Evolutionary conservation across 2,329 filamentous ascomycete species (phyloP).

Genomic region (Chaetomium globosum): DNA sequence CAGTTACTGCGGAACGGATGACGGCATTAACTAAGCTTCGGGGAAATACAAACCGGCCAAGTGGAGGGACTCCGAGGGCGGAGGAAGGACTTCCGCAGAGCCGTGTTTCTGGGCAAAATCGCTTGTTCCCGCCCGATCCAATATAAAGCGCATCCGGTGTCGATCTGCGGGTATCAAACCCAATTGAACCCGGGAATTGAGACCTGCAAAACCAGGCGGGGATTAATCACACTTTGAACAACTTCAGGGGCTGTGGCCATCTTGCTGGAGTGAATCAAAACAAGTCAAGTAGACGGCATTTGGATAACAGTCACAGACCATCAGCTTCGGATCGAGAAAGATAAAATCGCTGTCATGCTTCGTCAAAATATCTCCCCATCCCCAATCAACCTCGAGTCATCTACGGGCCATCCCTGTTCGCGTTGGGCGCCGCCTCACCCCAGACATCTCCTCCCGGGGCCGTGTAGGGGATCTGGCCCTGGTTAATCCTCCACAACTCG

Average conservation of each 20-base stretch:
- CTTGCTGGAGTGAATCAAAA: not conserved
- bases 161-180: not conserved
- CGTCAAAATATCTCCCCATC: not conserved
- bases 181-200: conserved; percentile 1
- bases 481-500: conserved; percentile 31
- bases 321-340: not conserved
- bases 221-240: not conserved
- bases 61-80: conserved; percentile 19
- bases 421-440: conserved; percentile 31
- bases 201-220: not conserved
- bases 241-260: not conserved
- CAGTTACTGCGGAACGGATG: not conserved
- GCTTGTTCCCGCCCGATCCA: conserved; percentile 13
- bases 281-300: not conserved
- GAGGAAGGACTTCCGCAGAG: conserved; percentile 30
- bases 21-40: conserved; percentile 15
- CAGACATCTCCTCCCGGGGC: conserved; percentile 33
- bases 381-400: not conserved
- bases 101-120: conserved; percentile 12
- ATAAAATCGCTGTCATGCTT: not conserved
- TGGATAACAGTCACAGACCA: not conserved
- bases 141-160: not conserved
- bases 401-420: conserved; percentile 25
- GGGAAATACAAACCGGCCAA: conserved; percentile 19
- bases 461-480: conserved; percentile 27